A percentile compares a stretch with the other conserved stretches of the same genome.
phyloP scores from a whole-genome alignment of 1,139 yeast genomes.

The Protomyces lactucae-debilis region DNA sequence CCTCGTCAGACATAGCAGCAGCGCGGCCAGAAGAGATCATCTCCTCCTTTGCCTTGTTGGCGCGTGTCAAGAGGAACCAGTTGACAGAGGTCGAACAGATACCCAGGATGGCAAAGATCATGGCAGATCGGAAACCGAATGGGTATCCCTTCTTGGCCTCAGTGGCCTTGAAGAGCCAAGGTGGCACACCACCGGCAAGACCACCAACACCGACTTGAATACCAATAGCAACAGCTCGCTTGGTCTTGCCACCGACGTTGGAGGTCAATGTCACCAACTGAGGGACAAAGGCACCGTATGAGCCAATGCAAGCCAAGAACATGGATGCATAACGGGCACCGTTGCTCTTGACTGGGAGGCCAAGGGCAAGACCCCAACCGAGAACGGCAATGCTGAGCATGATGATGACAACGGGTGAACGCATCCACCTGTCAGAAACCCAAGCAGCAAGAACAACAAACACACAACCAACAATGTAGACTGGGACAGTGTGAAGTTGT shows the following conservation, averaged over 20 bases:
- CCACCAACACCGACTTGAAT: constrained; percentile 34
- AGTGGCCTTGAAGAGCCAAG: constrained; percentile 39
- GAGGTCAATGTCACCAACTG: background rate
- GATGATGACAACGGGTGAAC: background rate
- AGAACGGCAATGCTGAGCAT: background rate
- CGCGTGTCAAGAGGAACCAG: constrained; percentile 39
- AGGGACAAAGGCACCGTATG: background rate
- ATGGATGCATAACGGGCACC: constrained; percentile 23
- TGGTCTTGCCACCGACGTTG: constrained; percentile 6
- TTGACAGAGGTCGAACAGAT: constrained; percentile 39
- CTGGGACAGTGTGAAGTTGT: constrained; percentile 2
- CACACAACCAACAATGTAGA: constrained; percentile 6
- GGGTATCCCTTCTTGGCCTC: constrained; percentile 50
- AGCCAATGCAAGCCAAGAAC: constrained; percentile 22
- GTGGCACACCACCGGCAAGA: constrained; percentile 2
- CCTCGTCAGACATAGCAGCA: constrained; percentile 3
- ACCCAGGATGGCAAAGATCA: constrained; percentile 47
- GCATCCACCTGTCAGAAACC: background rate
- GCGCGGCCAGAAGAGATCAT: constrained; percentile 10
- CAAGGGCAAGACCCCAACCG: background rate
- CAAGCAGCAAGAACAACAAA: constrained; percentile 7
- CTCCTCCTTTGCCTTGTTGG: constrained; percentile 37
- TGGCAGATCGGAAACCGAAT: constrained; percentile 49
- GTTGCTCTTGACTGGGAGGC: background rate
- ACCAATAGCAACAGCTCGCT: constrained; percentile 37